These are phyloP conservation scores for Piper betle DNA, from an alignment of 164 flowering plant species.

Conservation along the genomic window DNA sequence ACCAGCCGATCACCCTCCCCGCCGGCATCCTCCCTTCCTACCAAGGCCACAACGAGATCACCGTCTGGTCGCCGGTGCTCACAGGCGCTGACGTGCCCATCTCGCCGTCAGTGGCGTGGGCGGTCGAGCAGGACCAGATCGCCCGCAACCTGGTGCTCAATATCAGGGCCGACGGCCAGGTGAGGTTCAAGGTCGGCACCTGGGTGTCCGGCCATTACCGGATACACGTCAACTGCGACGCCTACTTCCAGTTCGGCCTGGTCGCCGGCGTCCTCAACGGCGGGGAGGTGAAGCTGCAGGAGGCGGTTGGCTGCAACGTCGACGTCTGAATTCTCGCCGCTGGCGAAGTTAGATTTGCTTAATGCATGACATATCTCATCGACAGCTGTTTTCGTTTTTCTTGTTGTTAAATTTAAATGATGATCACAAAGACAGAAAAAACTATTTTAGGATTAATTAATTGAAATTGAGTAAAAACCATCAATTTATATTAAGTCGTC, in stretches of 20 bases:
- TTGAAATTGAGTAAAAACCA: too few species aligned
- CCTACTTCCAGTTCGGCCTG: neutral
- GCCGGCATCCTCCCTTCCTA: constrained; percentile 2
- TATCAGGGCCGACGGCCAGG: constrained; percentile 4
- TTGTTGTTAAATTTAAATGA: too few species aligned
- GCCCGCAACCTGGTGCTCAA: neutral
- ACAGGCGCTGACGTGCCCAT: constrained; percentile 5
- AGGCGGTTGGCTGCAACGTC: constrained; percentile 3
- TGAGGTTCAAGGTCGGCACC: constrained; percentile 12
- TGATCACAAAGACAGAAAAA: too few species aligned
- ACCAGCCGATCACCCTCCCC: constrained; percentile 12
- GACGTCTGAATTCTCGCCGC: neutral
- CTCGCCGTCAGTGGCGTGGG: constrained; percentile 4
- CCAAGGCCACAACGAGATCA: constrained; percentile 8
- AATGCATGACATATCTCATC: too few species aligned
- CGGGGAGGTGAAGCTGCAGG: neutral
- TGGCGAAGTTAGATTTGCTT: too few species aligned
- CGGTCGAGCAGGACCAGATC: constrained; percentile 2
- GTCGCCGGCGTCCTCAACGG: neutral
- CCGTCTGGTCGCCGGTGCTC: constrained; percentile 8
- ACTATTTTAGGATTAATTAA: too few species aligned
- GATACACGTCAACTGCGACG: constrained; percentile 8
- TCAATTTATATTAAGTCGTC: too few species aligned
- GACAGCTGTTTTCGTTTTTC: too few species aligned
- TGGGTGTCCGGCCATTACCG: constrained; percentile 13